Conservation (phyloP, 768 basidiomycete genomes). For the Infundibulicybe gibba region DNA sequence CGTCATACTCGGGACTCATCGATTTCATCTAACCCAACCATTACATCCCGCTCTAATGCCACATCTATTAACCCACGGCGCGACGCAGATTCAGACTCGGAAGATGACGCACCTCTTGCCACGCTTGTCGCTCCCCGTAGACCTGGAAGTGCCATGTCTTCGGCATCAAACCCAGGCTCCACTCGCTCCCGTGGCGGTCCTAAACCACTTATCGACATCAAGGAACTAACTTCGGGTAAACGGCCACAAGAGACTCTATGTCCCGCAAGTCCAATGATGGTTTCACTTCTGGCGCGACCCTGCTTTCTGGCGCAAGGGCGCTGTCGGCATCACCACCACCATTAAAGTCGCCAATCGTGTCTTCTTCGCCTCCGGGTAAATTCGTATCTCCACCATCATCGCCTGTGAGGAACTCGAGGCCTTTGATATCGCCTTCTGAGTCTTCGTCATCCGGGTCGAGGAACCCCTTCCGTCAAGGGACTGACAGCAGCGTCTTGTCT, state of each 20-base stretch:
- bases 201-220: constrained; percentile 53
- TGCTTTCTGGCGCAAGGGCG: constrained; percentile 6
- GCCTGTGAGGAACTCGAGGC: constrained; percentile 20
- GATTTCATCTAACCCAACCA: constrained; percentile 17
- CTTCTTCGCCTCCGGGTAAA: constrained; percentile 23
- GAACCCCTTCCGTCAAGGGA: background rate
- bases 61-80: constrained; percentile 9
- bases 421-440: background rate
- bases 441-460: background rate
- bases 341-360: constrained; percentile 7
- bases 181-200: background rate
- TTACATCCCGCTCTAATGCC: too few relatives aligned
- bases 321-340: background rate
- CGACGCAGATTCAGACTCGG: constrained; percentile 30
- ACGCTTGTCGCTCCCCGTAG: constrained; percentile 57
- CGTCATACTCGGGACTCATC: constrained; percentile 24
- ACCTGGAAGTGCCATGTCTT: constrained; percentile 60
- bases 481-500: background rate
- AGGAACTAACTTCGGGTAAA: constrained; percentile 27
- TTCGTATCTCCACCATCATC: constrained; percentile 33
- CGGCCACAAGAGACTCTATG: constrained; percentile 9
- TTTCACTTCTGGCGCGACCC: constrained; percentile 35
- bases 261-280: constrained; percentile 20
- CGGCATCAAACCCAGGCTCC: constrained; percentile 24
- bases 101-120: constrained; percentile 64